phyloP scores from a whole-genome alignment of 208 protist species.

The Crithidia bombi region DNA sequence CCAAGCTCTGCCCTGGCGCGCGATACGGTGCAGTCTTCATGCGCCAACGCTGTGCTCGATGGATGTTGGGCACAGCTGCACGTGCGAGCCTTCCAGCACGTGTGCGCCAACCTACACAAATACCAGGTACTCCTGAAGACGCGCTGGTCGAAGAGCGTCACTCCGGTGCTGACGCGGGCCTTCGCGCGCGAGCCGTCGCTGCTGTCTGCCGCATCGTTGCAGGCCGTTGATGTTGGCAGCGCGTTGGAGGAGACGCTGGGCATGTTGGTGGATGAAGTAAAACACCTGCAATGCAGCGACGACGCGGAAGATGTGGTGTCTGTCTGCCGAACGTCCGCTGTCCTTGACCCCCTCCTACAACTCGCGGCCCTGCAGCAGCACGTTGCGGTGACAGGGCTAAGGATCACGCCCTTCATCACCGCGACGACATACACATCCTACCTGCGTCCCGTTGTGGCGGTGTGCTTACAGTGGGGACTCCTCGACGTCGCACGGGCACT shows the following conservation, averaged over 20 bases:
- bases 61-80: slow-evolving; percentile 28
- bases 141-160: slow-evolving; percentile 19
- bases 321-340: too few relatives aligned
- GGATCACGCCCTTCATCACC: neutral
- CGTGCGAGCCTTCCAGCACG: slow-evolving; percentile 9
- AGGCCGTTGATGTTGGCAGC: slow-evolving; percentile 12
- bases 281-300: slow-evolving; percentile 2
- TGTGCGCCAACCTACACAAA: neutral
- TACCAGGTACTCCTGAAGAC: neutral
- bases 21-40: too few relatives aligned
- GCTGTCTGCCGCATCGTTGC: slow-evolving; percentile 17
- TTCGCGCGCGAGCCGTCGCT: slow-evolving; percentile 32
- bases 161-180: slow-evolving; percentile 18
- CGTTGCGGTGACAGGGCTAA: slow-evolving; percentile 2
- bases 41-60: neutral
- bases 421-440: slow-evolving; percentile 8
- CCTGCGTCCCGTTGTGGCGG: slow-evolving; percentile 19
- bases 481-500: slow-evolving; percentile 25
- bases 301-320: neutral
- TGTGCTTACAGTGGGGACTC: slow-evolving; percentile 24
- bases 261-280: slow-evolving; percentile 7
- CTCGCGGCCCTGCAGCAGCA: slow-evolving; percentile 6
- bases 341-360: slow-evolving; percentile 1
- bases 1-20: neutral
- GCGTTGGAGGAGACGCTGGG: slow-evolving; percentile 8